Percentiles rank a stretch among this genome's conserved stretches.
Evolutionary conservation across 139 green algal species (phyloP).

Genomic region (Chlamydomonas sp.): DNA sequence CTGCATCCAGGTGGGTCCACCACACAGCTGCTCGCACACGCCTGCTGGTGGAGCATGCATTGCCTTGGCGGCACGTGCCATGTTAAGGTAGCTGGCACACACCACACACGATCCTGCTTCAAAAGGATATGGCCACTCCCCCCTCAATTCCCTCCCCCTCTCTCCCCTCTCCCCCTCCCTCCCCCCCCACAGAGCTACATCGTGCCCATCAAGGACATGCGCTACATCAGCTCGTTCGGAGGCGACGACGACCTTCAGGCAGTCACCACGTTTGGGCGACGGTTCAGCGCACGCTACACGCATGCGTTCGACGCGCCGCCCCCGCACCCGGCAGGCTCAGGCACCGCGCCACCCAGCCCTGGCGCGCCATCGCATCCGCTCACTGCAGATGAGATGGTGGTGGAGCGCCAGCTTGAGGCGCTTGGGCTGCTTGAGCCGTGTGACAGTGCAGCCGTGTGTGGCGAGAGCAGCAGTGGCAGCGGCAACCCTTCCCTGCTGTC

Average conservation of each 20-base stretch:
- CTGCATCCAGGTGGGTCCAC: conserved; percentile 5
- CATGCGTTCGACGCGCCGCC: not conserved
- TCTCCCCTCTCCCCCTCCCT: not conserved
- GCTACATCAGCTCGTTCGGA: conserved; percentile 27
- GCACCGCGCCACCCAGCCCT: not conserved
- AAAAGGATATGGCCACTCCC: no score
- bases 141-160: not conserved
- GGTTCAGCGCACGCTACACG: conserved; percentile 18
- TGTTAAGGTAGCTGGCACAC: no score
- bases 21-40: not conserved
- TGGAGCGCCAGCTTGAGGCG: conserved; percentile 31
- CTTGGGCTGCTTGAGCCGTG: conserved; percentile 28
- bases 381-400: conserved; percentile 24
- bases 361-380: no score
- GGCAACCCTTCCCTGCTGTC: no score
- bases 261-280: conserved; percentile 24
- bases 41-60: no score
- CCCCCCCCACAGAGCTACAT: conserved; percentile 14
- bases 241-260: conserved; percentile 13
- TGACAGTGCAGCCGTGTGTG: not conserved
- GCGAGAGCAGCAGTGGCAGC: no score
- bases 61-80: no score
- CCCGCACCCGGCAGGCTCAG: not conserved
- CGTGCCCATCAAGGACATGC: conserved; percentile 18
- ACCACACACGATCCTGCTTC: no score